Evolutionary conservation across 306 rosid species (phyloP).

Genomic region (Sechiopsis laciniata): DNA sequence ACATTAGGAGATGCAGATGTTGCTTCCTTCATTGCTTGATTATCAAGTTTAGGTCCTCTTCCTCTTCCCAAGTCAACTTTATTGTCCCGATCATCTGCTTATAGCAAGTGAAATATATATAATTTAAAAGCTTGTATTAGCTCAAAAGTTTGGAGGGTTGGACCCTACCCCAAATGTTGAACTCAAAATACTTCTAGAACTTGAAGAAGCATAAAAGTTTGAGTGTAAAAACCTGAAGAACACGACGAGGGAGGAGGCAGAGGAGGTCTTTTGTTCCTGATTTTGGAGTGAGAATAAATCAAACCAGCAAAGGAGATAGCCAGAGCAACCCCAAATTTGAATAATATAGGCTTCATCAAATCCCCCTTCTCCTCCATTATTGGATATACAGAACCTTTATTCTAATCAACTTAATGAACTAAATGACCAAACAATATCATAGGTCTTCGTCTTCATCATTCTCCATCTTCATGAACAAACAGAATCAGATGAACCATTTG

Average conservation of each 20-base stretch:
- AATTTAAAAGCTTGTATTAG: background rate
- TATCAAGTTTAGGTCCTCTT: conserved; percentile 26
- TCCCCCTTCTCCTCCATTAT: conserved; percentile 37
- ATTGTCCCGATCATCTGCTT: conserved; percentile 39
- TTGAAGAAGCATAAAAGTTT: background rate
- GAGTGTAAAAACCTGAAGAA: conserved; percentile 42
- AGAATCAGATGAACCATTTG: too few relatives aligned
- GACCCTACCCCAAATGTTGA: too few relatives aligned
- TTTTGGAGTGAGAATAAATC: conserved; percentile 45
- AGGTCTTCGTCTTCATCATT: conserved; percentile 48
- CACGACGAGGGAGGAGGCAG: conserved; percentile 27
- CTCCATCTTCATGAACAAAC: conserved; percentile 41
- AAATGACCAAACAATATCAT: conserved; percentile 16
- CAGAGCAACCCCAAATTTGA: conserved; percentile 65
- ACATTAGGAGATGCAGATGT: conserved; percentile 32
- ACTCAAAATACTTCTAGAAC: background rate
- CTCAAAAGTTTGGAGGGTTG: too few relatives aligned
- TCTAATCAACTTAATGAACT: conserved; percentile 25
- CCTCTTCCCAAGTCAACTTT: conserved; percentile 31
- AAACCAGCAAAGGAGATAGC: conserved; percentile 74
- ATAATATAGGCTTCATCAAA: conserved; percentile 46
- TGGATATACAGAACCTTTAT: conserved; percentile 23
- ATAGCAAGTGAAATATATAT: background rate
- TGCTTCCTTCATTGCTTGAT: conserved; percentile 20
- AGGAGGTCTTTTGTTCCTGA: conserved; percentile 35